phyloP scores from a whole-genome alignment of 805 yeast genomes.

The Tetrapisispora nanseiensis region DNA sequence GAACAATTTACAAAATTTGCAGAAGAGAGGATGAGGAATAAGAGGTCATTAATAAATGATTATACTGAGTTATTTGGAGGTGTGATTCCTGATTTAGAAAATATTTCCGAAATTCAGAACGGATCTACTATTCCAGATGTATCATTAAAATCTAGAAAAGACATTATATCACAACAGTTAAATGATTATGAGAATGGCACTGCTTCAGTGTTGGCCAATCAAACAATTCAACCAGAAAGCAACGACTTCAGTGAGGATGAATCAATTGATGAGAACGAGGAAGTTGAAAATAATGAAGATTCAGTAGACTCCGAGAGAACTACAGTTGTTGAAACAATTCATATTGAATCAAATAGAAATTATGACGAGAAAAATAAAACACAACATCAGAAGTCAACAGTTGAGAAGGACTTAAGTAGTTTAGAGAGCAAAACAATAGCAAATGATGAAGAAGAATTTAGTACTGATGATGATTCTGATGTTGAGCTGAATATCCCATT shows the following conservation, averaged over 20 bases:
- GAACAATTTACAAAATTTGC: conserved; percentile 20
- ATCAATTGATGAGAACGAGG: not conserved
- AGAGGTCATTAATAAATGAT: conserved; percentile 13
- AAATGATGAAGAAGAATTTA: not conserved
- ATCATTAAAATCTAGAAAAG: conserved; percentile 9
- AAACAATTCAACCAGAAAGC: not conserved
- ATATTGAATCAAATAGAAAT: too few relatives aligned
- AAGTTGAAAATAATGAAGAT: not conserved
- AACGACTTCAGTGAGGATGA: not conserved
- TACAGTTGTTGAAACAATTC: not conserved
- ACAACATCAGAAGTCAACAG: too few relatives aligned
- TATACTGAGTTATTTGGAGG: conserved; percentile 26
- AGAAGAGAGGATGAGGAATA: conserved; percentile 20
- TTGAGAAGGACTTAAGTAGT: not conserved
- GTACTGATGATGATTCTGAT: not conserved
- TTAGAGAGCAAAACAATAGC: too few relatives aligned
- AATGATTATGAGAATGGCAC: not conserved
- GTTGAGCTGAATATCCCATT: conserved; percentile 1
- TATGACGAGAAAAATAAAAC: too few relatives aligned
- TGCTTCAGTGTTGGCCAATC: too few relatives aligned
- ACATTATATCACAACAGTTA: not conserved
- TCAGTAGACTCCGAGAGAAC: not conserved
- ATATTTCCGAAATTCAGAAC: conserved; percentile 2
- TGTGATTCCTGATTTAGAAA: conserved; percentile 11
- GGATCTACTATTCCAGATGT: conserved; percentile 10